Evolutionary conservation across 169 alveolate species (phyloP).

Genomic region (Plasmodium sp.): DNA sequence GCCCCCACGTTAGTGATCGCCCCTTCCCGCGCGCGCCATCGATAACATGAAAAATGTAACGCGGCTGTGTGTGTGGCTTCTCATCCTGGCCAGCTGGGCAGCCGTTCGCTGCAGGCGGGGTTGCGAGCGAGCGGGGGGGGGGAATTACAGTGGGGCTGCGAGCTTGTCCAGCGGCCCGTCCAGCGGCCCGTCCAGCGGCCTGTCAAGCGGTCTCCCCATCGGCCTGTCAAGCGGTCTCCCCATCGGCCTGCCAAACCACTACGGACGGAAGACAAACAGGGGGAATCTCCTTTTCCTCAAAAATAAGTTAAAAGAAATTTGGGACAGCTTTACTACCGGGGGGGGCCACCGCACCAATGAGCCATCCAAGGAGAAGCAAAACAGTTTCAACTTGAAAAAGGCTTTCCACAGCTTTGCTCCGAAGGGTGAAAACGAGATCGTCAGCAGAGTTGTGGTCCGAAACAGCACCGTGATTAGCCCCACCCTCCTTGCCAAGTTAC

Average conservation of each 20-base stretch:
- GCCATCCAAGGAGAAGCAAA: background rate
- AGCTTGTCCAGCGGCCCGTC: background rate
- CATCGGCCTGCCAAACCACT: background rate
- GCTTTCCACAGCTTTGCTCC: background rate
- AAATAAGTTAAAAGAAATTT: slow-evolving; percentile 50
- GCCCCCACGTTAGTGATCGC: background rate
- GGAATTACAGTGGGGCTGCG: background rate
- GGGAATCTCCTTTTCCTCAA: slow-evolving; percentile 12
- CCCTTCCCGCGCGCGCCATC: background rate
- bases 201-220: background rate
- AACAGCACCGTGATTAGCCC: slow-evolving; percentile 41
- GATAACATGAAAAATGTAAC: slow-evolving; percentile 69
- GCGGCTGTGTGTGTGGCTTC: background rate
- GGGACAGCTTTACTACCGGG: background rate
- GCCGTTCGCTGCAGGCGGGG: background rate
- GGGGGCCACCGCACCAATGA: background rate
- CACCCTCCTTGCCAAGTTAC: background rate
- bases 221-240: background rate
- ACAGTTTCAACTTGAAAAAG: background rate
- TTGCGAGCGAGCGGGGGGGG: background rate
- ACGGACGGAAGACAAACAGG: background rate
- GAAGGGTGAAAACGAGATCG: slow-evolving; percentile 13
- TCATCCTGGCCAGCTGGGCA: background rate
- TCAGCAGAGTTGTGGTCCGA: slow-evolving; percentile 22
- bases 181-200: background rate